Evolutionary conservation across 2,329 filamentous ascomycete species (phyloP), one percentile per base, ranked within the genome.

Genomic region (Gaeumannomyces tritici): DNA sequence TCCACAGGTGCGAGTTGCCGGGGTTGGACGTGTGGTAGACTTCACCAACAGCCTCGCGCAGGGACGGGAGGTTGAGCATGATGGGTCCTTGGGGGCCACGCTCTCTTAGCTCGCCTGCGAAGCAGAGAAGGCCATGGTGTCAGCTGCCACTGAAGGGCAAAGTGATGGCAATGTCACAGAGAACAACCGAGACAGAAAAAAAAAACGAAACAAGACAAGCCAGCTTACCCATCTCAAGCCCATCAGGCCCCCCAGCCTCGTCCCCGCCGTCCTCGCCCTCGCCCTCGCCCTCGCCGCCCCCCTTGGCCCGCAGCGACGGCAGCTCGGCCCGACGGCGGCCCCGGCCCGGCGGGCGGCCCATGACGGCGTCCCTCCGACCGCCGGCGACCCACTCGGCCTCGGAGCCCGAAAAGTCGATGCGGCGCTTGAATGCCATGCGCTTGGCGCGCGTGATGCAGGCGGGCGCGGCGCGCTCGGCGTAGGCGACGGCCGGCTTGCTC

Each of bases 391-490:
- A 72, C 63, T 70, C 70, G 9, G 42, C 35, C 60, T 66, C 12
- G 33, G 59, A 63, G 9, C 69, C 65, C 61, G 69, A 66, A 61
- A 69, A 72, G 61, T 63, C 62, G n/a, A 63, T 63, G 26, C 64
- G 62, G 26, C 69, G 65, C 61, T 65, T 62, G 64, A 72, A 73
- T 24, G 65, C 67, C 29, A 62, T 64, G 33, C 62, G 68, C 64
- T 73, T 64, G 1, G 64, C 42, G n/a, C 71, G 64, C 1, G 72
- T 74, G 33, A 74, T 59, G 7, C 66, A 60, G 1, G 63, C 63
- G 11, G 60, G 58, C 4, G n/a, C n/a, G 60, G 69, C 67, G 29
- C 71, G 63, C 56, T 69, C 66, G 62, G 72, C 64, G 57, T 70
- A 67, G 21, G 60, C 66, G n/a, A 72, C 63, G n/a, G 68, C 66